These are phyloP conservation scores for Kurtzmaniella quercitrusa DNA, from an alignment of 1,139 yeast genomes.

Conservation along the genomic window DNA sequence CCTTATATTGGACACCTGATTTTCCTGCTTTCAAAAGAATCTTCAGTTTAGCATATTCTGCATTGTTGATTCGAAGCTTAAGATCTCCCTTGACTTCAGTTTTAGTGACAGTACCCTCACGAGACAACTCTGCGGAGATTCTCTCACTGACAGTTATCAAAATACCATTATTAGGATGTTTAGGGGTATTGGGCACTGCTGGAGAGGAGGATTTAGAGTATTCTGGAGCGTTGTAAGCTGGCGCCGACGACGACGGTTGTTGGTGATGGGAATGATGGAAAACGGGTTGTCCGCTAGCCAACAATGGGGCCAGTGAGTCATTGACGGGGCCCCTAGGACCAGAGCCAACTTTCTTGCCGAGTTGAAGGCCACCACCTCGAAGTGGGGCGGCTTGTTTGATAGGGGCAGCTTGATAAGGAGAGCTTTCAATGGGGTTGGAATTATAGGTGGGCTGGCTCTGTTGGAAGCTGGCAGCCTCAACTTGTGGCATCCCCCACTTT, in stretches of 20 bases:
- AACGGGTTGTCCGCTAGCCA: constrained; percentile 23
- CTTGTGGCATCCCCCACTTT: constrained; percentile 13
- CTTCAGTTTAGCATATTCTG: constrained; percentile 61
- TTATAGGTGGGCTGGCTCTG: constrained; percentile 13
- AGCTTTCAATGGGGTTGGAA: constrained; percentile 9
- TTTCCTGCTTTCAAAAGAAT: constrained; percentile 51
- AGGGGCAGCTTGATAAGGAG: constrained; percentile 24
- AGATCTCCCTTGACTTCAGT: constrained; percentile 89
- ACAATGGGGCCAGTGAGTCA: constrained; percentile 43
- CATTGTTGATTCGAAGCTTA: constrained; percentile 79
- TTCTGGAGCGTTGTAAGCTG: neutral
- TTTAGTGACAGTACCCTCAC: constrained; percentile 75
- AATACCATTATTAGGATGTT: constrained; percentile 66
- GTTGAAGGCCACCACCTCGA: constrained; percentile 74
- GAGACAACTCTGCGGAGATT: constrained; percentile 67
- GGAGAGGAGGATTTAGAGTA: constrained; percentile 21
- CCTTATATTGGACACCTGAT: constrained; percentile 68
- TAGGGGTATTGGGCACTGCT: constrained; percentile 22
- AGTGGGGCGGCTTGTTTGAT: constrained; percentile 33
- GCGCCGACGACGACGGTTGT: constrained; percentile 12
- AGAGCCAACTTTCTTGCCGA: constrained; percentile 56
- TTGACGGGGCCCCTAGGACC: constrained; percentile 9
- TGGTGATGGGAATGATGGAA: constrained; percentile 16
- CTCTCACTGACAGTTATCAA: constrained; percentile 75
- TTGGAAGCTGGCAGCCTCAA: constrained; percentile 15